A percentile compares a stretch with the other conserved stretches of the same genome.
Evolutionary conservation across 2,329 filamentous ascomycete genomes (phyloP).

Genomic region (Coniochaeta pulveracea): DNA sequence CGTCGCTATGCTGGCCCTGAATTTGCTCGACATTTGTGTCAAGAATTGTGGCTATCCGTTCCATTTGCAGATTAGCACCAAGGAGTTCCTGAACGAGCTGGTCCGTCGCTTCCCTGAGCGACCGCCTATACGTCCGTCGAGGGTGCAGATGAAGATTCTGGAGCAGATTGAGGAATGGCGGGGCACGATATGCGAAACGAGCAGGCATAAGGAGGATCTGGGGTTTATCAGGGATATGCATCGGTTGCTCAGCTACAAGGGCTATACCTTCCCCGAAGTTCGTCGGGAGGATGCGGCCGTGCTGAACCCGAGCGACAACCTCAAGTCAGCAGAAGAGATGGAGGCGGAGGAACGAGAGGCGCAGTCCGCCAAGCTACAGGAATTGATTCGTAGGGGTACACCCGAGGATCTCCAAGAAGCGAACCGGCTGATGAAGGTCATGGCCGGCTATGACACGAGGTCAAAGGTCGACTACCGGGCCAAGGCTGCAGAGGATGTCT

Average conservation of each 20-base stretch:
- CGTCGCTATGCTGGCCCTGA: conserved; percentile 79
- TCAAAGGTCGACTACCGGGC: conserved; percentile 96
- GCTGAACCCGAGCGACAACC: conserved; percentile 89
- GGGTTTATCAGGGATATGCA: conserved; percentile 98
- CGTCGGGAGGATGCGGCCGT: conserved; percentile 91
- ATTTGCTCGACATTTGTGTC: conserved; percentile 94
- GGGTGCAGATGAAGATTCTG: conserved; percentile 85
- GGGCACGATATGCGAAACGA: conserved; percentile 95
- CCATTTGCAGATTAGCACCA: conserved; percentile 95
- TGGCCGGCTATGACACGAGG: conserved; percentile 93
- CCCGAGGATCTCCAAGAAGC: conserved; percentile 94
- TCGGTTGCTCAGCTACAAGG: conserved; percentile 87
- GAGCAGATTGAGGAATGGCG: conserved; percentile 98
- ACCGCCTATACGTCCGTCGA: conserved; percentile 72
- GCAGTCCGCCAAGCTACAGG: conserved; percentile 95
- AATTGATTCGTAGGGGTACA: conserved; percentile 83
- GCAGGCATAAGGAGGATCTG: conserved; percentile 91
- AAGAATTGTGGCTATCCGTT: conserved; percentile 99
- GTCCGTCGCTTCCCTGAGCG: conserved; percentile 92
- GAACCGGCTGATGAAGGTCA: conserved; percentile 96
- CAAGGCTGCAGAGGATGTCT: conserved; percentile 91
- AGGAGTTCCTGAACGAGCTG: conserved; percentile 97
- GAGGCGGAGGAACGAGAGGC: conserved; percentile 91
- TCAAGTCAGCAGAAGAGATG: conserved; percentile 97
- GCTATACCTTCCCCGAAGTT: conserved; percentile 89